phyloP scores from a whole-genome alignment of 2,329 filamentous ascomycete genomes.

The Trichoderma breve region DNA sequence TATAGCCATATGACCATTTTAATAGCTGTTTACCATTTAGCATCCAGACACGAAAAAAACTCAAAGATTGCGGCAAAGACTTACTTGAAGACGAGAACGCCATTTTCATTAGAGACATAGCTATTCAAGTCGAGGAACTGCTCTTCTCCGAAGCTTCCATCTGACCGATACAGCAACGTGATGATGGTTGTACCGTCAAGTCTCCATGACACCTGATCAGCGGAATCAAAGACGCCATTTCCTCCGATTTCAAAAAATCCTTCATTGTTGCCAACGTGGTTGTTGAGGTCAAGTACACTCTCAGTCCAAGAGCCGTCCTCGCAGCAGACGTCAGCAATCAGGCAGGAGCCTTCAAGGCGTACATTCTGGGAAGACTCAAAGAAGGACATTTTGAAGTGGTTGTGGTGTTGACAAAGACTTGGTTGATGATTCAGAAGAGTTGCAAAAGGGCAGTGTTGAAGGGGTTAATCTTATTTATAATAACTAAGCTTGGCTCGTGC shows the following conservation, averaged over 20 bases:
- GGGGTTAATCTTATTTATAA: not conserved
- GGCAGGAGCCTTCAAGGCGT: conserved; percentile 11
- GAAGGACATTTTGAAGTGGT: not conserved
- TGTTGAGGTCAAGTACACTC: conserved; percentile 1
- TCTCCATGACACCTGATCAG: not conserved
- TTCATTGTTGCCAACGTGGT: conserved; percentile 7
- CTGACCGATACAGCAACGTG: not conserved
- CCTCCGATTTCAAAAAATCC: not conserved
- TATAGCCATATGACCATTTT: not conserved
- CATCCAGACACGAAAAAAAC: not conserved
- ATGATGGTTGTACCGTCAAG: conserved; percentile 8
- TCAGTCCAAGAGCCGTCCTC: conserved; percentile 1
- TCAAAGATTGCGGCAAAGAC: not conserved
- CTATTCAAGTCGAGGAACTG: conserved; percentile 1
- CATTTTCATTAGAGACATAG: not conserved
- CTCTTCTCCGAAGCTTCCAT: conserved; percentile 11
- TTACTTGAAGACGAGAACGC: conserved; percentile 6
- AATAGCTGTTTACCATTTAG: not conserved
- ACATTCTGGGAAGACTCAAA: conserved; percentile 2
- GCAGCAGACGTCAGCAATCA: not conserved
- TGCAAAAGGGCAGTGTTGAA: not conserved
- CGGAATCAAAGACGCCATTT: not conserved
- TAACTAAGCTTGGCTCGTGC: not conserved
- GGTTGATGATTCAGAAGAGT: not conserved
- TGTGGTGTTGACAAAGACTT: not conserved